A percentile compares a stretch with the other conserved stretches of the same genome.
phyloP scores from a whole-genome alignment of 345 rosid species.

The Arabidopsis arenosa region DNA sequence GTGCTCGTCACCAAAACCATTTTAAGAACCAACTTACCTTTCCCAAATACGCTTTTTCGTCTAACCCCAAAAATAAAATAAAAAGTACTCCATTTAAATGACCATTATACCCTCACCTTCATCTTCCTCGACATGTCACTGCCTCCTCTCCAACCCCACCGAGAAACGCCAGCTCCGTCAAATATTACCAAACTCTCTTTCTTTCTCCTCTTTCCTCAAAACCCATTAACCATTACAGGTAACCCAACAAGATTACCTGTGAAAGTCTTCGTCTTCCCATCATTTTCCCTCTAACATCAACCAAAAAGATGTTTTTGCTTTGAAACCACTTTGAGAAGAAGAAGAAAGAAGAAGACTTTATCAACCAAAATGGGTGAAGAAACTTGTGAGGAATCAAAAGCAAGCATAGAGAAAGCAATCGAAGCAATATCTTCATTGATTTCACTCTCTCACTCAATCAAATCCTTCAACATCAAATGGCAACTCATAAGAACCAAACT shows the following conservation, averaged over 20 bases:
- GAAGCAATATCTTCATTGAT: constrained; percentile 68
- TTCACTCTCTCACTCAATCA: constrained; percentile 68
- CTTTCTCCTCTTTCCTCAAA: constrained; percentile 26
- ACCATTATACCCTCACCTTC: constrained; percentile 36
- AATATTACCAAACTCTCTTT: constrained; percentile 34
- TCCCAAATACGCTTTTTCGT: constrained; percentile 39
- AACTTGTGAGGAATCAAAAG: constrained; percentile 40
- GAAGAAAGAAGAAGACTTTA: constrained; percentile 31
- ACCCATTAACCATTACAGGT: constrained; percentile 25
- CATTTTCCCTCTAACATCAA: constrained; percentile 19
- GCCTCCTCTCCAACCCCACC: constrained; percentile 37
- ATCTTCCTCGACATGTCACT: constrained; percentile 46
- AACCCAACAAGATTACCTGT: constrained; percentile 38
- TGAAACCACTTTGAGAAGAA: constrained; percentile 44
- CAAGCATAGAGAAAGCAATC: constrained; percentile 52
- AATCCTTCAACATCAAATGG: constrained; percentile 83
- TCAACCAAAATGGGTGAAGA: constrained; percentile 42
- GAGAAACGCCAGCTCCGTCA: constrained; percentile 5
- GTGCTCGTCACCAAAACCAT: constrained; percentile 38
- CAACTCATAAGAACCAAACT: constrained; percentile 70
- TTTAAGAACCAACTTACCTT: constrained; percentile 28
- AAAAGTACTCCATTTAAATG: background rate
- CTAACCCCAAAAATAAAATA: background rate
- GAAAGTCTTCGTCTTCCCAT: constrained; percentile 39
- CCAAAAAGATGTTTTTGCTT: constrained; percentile 15